A percentile compares a stretch with the other conserved stretches of the same genome.
Evolutionary conservation across 2,329 filamentous ascomycete species (phyloP).

Genomic region (Talaromyces amestolkiae): DNA sequence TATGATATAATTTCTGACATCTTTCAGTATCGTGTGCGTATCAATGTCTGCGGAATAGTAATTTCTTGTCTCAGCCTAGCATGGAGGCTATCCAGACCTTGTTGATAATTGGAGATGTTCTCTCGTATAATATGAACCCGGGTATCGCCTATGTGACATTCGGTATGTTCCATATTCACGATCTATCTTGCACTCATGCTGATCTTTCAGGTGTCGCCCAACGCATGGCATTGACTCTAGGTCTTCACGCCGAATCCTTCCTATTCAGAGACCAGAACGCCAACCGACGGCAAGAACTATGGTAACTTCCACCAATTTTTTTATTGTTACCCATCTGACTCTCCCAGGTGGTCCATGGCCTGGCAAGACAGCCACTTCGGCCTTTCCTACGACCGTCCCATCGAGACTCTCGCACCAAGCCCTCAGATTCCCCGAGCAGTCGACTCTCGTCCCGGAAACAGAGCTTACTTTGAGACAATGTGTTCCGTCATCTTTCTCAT

Average conservation of each 20-base stretch:
- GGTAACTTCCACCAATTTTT: conserved; percentile 29
- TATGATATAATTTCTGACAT: conserved; percentile 27
- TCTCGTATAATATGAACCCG: conserved; percentile 64
- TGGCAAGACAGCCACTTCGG: conserved; percentile 65
- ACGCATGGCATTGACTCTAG: conserved; percentile 59
- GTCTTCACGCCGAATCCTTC: conserved; percentile 58
- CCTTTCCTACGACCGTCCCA: conserved; percentile 60
- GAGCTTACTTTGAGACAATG: conserved; percentile 58
- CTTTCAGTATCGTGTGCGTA: conserved; percentile 60
- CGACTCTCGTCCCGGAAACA: conserved; percentile 49
- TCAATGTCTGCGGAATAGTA: conserved; percentile 63
- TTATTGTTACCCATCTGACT: not conserved
- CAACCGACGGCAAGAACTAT: conserved; percentile 44
- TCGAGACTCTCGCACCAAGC: conserved; percentile 54
- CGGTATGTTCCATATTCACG: conserved; percentile 31
- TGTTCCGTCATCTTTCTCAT: conserved; percentile 55
- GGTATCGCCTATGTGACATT: conserved; percentile 62
- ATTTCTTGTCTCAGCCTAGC: conserved; percentile 61
- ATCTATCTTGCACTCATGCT: not conserved
- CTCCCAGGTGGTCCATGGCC: conserved; percentile 57
- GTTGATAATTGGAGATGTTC: conserved; percentile 60
- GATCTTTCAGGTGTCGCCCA: conserved; percentile 52
- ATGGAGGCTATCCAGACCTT: conserved; percentile 62
- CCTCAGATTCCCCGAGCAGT: conserved; percentile 51
- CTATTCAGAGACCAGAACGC: conserved; percentile 51